Evolutionary conservation across 2,329 filamentous ascomycete genomes (phyloP).

Genomic region (Curvularia eragrostidis): DNA sequence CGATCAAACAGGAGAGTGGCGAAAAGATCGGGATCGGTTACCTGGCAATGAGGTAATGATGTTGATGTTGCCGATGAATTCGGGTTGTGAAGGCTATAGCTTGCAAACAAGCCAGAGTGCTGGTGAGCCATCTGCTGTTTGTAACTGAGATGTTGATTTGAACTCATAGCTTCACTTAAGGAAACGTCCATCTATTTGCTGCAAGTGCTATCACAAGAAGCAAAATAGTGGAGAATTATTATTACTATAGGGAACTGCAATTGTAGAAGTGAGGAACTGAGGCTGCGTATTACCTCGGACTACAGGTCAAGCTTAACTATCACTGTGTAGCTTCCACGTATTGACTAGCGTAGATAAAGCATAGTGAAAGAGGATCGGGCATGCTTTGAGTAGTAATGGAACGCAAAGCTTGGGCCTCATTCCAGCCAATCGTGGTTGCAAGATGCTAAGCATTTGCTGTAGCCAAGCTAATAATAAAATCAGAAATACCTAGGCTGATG

Average conservation of each 20-base stretch:
- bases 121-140: not conserved
- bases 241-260: not conserved
- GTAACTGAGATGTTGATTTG: conserved; percentile 1
- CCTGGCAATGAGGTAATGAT: not conserved
- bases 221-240: not conserved
- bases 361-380: not conserved
- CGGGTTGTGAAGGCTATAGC: not conserved
- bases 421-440: not conserved
- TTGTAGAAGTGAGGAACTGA: not conserved
- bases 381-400: not conserved
- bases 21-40: conserved; percentile 12
- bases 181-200: not conserved
- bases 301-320: not conserved
- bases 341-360: not conserved
- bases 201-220: conserved; percentile 10
- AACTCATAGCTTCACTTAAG: conserved; percentile 6
- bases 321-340: not conserved
- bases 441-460: not conserved
- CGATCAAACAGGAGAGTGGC: conserved; percentile 17
- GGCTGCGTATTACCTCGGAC: not conserved
- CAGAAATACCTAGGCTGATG: not conserved
- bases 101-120: not conserved
- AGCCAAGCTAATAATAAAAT: not conserved
- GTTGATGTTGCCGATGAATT: not conserved
- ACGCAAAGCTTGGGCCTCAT: not conserved